These are phyloP conservation scores for Geotrichum fermentans DNA, from an alignment of 1,139 yeast species.

Conservation along the genomic window DNA sequence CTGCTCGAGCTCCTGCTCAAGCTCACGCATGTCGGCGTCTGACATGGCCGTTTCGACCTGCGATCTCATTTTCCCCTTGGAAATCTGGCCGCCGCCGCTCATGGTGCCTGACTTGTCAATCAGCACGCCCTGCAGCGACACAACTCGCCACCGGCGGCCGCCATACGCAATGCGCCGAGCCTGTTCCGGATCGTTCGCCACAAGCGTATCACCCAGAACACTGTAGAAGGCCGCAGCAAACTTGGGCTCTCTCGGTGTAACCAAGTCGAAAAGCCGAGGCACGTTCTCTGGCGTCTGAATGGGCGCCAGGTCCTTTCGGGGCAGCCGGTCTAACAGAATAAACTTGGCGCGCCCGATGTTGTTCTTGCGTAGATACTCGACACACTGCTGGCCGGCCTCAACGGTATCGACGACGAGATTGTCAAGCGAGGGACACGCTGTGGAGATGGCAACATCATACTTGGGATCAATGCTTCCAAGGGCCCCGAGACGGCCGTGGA, in stretches of 20 bases:
- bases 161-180: slow-evolving; percentile 92
- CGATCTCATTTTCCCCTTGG: slow-evolving; percentile 61
- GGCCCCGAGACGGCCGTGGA: slow-evolving; percentile 86
- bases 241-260: slow-evolving; percentile 58
- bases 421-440: slow-evolving; percentile 88
- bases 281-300: slow-evolving; percentile 73
- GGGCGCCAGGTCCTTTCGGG: slow-evolving; percentile 54
- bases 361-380: slow-evolving; percentile 77
- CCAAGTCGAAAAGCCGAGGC: slow-evolving; percentile 80
- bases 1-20: slow-evolving; percentile 51
- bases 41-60: slow-evolving; percentile 39
- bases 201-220: slow-evolving; percentile 80
- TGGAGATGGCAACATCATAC: slow-evolving; percentile 89
- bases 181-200: slow-evolving; percentile 69
- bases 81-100: slow-evolving; percentile 88
- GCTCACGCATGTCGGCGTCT: slow-evolving; percentile 54
- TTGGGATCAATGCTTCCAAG: slow-evolving; percentile 81
- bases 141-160: slow-evolving; percentile 73
- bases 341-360: slow-evolving; percentile 87
- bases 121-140: slow-evolving; percentile 85
- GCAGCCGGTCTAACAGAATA: slow-evolving; percentile 69
- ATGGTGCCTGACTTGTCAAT: slow-evolving; percentile 96
- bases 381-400: slow-evolving; percentile 87
- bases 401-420: slow-evolving; percentile 94
- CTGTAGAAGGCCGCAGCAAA: slow-evolving; percentile 88